These are phyloP conservation scores for Populus ilicifolia DNA, from an alignment of 345 rosid species.

Conservation along the genomic window DNA sequence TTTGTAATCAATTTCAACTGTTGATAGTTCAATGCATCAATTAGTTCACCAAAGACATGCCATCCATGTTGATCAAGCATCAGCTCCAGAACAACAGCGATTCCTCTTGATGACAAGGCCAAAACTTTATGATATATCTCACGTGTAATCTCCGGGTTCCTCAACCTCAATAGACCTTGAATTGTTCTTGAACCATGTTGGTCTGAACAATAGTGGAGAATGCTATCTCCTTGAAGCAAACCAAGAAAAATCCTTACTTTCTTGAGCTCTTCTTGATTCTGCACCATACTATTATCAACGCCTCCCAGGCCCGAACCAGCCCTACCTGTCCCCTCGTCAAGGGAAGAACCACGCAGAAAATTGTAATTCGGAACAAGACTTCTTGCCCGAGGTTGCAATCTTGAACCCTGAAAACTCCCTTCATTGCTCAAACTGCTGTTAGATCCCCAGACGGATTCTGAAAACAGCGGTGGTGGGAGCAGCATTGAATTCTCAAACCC, in stretches of 20 bases:
- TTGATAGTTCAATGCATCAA: constrained; percentile 13
- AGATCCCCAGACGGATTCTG: background rate
- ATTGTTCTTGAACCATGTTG: constrained; percentile 11
- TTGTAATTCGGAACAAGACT: background rate
- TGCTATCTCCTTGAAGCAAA: background rate
- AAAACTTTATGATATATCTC: background rate
- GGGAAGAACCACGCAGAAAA: background rate
- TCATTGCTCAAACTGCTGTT: background rate
- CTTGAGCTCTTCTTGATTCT: background rate
- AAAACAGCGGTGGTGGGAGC: background rate
- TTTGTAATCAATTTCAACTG: background rate
- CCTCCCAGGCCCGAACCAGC: background rate
- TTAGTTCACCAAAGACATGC: constrained; percentile 13
- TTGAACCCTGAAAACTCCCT: background rate
- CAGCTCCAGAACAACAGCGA: constrained; percentile 2
- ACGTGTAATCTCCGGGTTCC: background rate
- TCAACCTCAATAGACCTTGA: background rate
- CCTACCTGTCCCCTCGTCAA: background rate
- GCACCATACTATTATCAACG: background rate
- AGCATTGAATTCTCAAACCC: background rate
- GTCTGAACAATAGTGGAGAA: background rate
- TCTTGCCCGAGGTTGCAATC: background rate
- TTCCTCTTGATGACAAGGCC: background rate
- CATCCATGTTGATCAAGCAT: constrained; percentile 18
- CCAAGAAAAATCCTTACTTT: background rate